These are phyloP conservation scores for Tulasnella sp. DNA, from an alignment of 768 basidiomycete genomes.

Conservation along the genomic window DNA sequence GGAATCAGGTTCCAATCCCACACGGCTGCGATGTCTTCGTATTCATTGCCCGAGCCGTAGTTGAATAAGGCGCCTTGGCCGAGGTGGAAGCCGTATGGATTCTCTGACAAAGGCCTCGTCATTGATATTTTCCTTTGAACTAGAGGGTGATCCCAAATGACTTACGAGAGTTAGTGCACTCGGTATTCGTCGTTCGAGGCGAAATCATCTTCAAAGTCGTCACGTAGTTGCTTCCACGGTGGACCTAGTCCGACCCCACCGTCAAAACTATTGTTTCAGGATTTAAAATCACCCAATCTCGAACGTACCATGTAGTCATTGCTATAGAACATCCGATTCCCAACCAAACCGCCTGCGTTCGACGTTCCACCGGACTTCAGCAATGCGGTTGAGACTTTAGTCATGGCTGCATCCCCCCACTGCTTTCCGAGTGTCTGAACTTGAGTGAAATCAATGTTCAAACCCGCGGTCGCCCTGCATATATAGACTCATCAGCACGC, in stretches of 20 bases:
- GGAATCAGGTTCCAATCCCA: conserved; percentile 76
- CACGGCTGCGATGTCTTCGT: conserved; percentile 56
- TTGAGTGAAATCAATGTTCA: conserved; percentile 44
- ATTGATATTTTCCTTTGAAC: conserved; percentile 27
- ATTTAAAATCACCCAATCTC: background rate
- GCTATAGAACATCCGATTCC: conserved; percentile 52
- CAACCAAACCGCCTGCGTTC: conserved; percentile 42
- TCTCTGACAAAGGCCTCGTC: conserved; percentile 25
- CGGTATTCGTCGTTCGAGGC: conserved; percentile 44
- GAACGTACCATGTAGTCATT: background rate
- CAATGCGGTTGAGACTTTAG: conserved; percentile 33
- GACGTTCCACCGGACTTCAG: conserved; percentile 30
- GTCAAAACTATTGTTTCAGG: background rate
- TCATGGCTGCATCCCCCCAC: conserved; percentile 38
- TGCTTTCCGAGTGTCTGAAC: conserved; percentile 38
- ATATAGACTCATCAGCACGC: background rate
- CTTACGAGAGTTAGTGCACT: conserved; percentile 38
- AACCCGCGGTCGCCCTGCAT: conserved; percentile 42
- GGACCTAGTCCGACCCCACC: conserved; percentile 54
- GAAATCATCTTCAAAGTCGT: conserved; percentile 54
- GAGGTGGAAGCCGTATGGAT: conserved; percentile 58
- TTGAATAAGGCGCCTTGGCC: conserved; percentile 53
- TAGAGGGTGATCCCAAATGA: background rate
- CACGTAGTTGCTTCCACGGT: conserved; percentile 47
- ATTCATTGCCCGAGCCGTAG: no score